These are phyloP conservation scores for Metrosideros polymorpha DNA, from an alignment of 441 rosid species.

Conservation along the genomic window DNA sequence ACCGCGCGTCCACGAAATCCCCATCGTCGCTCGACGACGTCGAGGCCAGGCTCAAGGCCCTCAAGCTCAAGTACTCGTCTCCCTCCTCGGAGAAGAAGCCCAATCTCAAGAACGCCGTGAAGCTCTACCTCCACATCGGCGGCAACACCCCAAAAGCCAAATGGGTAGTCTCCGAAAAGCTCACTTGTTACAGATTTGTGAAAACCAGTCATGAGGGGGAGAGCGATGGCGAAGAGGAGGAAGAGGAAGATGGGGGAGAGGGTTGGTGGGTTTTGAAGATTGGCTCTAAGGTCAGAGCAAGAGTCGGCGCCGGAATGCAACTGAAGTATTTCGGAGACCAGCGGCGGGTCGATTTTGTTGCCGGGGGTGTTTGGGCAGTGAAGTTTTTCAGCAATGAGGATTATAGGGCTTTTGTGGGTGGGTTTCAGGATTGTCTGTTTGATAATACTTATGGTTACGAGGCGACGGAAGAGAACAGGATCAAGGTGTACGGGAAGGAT, in stretches of 20 bases:
- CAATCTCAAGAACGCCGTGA: constrained; percentile 41
- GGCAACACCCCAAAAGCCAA: constrained; percentile 89
- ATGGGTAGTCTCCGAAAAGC: constrained; percentile 76
- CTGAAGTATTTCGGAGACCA: constrained; percentile 64
- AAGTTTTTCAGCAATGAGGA: constrained; percentile 57
- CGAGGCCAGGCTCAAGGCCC: constrained; percentile 62
- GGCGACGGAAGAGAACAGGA: constrained; percentile 61
- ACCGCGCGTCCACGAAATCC: constrained; percentile 22
- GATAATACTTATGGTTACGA: constrained; percentile 80
- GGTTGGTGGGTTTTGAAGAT: constrained; percentile 77
- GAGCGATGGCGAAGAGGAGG: constrained; percentile 27
- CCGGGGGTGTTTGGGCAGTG: constrained; percentile 84
- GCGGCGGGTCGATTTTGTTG: constrained; percentile 82
- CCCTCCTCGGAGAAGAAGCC: constrained; percentile 21
- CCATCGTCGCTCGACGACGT: constrained; percentile 71
- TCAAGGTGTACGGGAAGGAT: constrained; percentile 84
- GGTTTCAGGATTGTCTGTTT: constrained; percentile 65
- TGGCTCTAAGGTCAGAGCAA: constrained; percentile 51
- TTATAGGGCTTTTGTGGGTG: constrained; percentile 31
- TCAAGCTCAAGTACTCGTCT: constrained; percentile 75
- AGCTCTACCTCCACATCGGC: constrained; percentile 71
- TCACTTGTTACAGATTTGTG: constrained; percentile 45
- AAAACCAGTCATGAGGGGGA: constrained; percentile 23
- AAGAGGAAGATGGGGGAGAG: constrained; percentile 31
- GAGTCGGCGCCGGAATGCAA: constrained; percentile 59